These are phyloP conservation scores for Yarrowia keelungensis DNA, from an alignment of 805 yeast genomes.

Conservation along the genomic window DNA sequence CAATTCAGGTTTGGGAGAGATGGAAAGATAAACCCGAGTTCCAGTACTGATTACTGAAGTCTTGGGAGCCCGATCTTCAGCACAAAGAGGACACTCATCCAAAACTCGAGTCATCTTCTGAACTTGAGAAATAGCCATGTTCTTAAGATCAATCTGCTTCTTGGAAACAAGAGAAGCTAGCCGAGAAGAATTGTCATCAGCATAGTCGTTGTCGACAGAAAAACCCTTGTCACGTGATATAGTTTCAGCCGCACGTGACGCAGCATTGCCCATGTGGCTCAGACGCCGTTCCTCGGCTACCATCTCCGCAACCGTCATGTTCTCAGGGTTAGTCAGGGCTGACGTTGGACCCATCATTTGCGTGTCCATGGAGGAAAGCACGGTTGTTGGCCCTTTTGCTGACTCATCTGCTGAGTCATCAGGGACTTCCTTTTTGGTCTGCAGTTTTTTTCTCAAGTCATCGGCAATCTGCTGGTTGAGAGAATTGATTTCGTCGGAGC, in stretches of 20 bases:
- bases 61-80: conserved; percentile 46
- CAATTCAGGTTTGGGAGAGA: conserved; percentile 55
- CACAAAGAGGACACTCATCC: conserved; percentile 53
- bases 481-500: conserved; percentile 10
- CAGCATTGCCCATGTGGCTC: conserved; percentile 41
- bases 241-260: conserved; percentile 47
- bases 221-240: conserved; percentile 53
- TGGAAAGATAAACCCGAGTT: conserved; percentile 51
- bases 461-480: conserved; percentile 28
- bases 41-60: conserved; percentile 50
- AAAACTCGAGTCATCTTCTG: conserved; percentile 48
- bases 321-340: conserved; percentile 44
- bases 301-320: conserved; percentile 52
- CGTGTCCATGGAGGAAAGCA: conserved; percentile 29
- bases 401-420: background rate
- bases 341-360: conserved; percentile 12
- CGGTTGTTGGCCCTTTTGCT: conserved; percentile 4
- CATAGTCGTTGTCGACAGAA: conserved; percentile 54
- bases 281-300: conserved; percentile 49
- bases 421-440: background rate
- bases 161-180: conserved; percentile 50
- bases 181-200: conserved; percentile 54
- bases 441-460: conserved; percentile 4
- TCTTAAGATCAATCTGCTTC: conserved; percentile 48
- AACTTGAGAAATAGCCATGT: conserved; percentile 47